A percentile compares a stretch with the other conserved stretches of the same genome.
Conservation (phyloP, 2,329 filamentous ascomycete species). For the Calonectria hawksworthii region DNA sequence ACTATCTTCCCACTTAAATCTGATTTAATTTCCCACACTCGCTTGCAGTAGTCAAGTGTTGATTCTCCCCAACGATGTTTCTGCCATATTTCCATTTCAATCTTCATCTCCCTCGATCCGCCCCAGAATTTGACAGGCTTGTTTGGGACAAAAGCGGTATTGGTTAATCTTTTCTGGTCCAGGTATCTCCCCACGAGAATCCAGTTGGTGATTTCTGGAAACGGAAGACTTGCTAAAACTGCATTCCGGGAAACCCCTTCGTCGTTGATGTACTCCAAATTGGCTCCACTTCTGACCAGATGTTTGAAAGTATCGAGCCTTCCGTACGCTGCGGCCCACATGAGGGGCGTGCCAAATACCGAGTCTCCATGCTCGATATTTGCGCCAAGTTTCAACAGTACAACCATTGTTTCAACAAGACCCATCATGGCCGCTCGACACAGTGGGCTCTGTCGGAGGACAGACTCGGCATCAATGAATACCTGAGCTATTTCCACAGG, state of each 20-base stretch:
- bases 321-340: neutral
- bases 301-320: neutral
- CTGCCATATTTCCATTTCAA: too few species aligned
- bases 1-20: too few species aligned
- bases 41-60: too few species aligned
- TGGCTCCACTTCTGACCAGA: neutral
- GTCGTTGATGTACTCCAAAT: neutral
- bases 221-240: neutral
- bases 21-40: too few species aligned
- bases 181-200: slow-evolving; percentile 13
- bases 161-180: slow-evolving; percentile 1
- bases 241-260: neutral
- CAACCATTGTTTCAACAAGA: neutral
- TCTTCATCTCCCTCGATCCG: too few species aligned
- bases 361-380: slow-evolving; percentile 5
- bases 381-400: neutral
- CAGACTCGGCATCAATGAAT: neutral
- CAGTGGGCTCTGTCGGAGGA: neutral
- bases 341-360: neutral
- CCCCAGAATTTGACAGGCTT: too few species aligned
- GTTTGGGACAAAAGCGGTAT: neutral
- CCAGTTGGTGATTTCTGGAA: slow-evolving; percentile 7
- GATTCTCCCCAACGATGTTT: too few species aligned
- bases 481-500: neutral
- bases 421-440: neutral